Evolutionary conservation across 768 basidiomycete species (phyloP), one percentile per base, ranked within the genome.

Genomic region (Russula virescens): DNA sequence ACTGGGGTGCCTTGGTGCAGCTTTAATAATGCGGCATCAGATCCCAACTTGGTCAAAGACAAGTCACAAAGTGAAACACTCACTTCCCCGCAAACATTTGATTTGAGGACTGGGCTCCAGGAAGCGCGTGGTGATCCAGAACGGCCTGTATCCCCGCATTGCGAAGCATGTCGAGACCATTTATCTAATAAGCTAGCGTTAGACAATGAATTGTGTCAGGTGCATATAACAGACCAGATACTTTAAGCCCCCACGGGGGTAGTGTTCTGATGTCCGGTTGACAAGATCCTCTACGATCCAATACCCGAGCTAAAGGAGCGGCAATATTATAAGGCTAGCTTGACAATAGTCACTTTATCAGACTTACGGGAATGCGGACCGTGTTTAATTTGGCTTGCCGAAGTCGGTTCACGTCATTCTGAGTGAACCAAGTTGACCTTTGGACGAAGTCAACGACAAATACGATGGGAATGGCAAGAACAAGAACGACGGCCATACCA

Each of bases 271-370:
- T 1, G 68, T 67, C 5, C 84, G 79, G 69, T 91, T 70, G 0
- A 91, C 89, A 9, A 92, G 75, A 3, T 77, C 78, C 69, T 92
- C 90, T 9, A 92, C 75, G 51, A 91, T 84, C 90, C 90, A 92
- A 70, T 87, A 92, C 0, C 90, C 89, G 45, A 91, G 81, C 88
- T 90, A 45, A 45, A 1, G 19, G 26, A 16, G 35, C 11, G 11
- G 16, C 49, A 35, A 55, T 40, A 51, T 35, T 2, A 46, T 0
- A 9, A 16, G n/a, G n/a, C n/a, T 9, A n/a, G 53, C 40, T 40
- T 4, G 56, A 9, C 38, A n/a, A 46, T 25, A 21, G 18, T 38
- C 38, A 31, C 31, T 18, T 23, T 16, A 28, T 25, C 4, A 9
- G 7, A 58, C 84, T 62, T 67, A 89, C 88, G 0, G 90, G 90